phyloP scores from a whole-genome alignment of 192 early-diverging fungal species.

The Coemansia sp. region DNA sequence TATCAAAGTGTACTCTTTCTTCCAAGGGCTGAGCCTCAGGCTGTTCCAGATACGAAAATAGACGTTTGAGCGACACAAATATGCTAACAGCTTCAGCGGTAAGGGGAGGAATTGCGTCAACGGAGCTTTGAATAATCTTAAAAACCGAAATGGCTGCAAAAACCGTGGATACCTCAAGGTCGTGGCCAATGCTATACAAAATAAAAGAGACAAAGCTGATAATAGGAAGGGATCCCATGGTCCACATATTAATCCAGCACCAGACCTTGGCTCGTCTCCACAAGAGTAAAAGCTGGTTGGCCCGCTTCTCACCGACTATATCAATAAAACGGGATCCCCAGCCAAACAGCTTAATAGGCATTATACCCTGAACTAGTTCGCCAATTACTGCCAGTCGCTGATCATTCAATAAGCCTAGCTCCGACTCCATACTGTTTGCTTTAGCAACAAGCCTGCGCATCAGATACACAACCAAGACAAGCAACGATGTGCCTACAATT shows the following conservation, averaged over 20 bases:
- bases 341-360: conserved; percentile 88
- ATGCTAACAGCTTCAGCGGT: conserved; percentile 57
- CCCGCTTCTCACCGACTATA: conserved; percentile 63
- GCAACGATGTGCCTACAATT: conserved; percentile 66
- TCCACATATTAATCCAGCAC: conserved; percentile 58
- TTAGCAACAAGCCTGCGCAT: conserved; percentile 49
- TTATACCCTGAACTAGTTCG: conserved; percentile 80
- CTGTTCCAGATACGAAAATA: conserved; percentile 71
- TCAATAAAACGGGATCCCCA: conserved; percentile 74
- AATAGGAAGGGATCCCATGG: conserved; percentile 57
- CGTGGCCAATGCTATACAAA: conserved; percentile 58
- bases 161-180: conserved; percentile 56
- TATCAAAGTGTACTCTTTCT: conserved; percentile 1
- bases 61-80: conserved; percentile 60
- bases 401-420: conserved; percentile 60
- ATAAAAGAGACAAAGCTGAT: conserved; percentile 59
- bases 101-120: conserved; percentile 58
- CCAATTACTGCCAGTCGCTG: conserved; percentile 72
- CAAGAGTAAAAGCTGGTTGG: conserved; percentile 57
- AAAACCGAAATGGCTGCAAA: conserved; percentile 76
- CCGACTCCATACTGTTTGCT: conserved; percentile 55
- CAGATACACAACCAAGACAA: conserved; percentile 57
- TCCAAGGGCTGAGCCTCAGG: too few relatives aligned
- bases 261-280: conserved; percentile 47
- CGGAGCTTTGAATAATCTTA: conserved; percentile 61